Percentiles rank a stretch among this genome's conserved stretches.
Conservation (phyloP, 495 filamentous ascomycete species). For the Penicillium desertorum region DNA sequence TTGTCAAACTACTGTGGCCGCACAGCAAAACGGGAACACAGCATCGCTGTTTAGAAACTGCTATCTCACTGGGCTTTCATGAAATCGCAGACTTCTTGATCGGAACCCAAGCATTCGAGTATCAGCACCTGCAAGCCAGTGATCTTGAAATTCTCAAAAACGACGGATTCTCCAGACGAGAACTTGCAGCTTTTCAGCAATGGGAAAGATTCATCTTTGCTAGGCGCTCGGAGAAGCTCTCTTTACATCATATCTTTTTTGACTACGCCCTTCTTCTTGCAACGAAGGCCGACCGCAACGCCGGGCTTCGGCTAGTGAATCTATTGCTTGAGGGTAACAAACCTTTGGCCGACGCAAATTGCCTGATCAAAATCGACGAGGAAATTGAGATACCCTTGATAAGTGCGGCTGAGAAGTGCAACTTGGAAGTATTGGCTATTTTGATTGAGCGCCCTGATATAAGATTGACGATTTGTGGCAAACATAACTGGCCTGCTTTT, state of each 20-base stretch:
- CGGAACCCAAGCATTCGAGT: neutral
- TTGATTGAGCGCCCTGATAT: neutral
- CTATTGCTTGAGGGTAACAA: neutral
- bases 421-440: neutral
- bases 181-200: neutral
- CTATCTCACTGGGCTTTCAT: slow-evolving; percentile 1
- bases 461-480: neutral
- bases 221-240: neutral
- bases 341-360: slow-evolving; percentile 1
- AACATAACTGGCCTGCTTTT: slow-evolving; percentile 2
- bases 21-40: neutral
- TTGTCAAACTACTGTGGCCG: neutral
- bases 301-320: slow-evolving; percentile 1
- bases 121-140: neutral
- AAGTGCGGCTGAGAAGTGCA: neutral
- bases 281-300: slow-evolving; percentile 1
- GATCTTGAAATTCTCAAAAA: neutral
- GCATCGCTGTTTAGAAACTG: neutral
- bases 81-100: slow-evolving; percentile 1
- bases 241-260: slow-evolving; percentile 1
- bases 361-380: neutral
- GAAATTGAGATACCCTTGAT: slow-evolving; percentile 1
- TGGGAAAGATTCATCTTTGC: slow-evolving; percentile 3
- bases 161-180: neutral
- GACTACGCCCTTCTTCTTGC: slow-evolving; percentile 3